A percentile compares a stretch with the other conserved stretches of the same genome.
Conservation (phyloP, 2,329 filamentous ascomycete genomes). For the Teratosphaeria destructans region DNA sequence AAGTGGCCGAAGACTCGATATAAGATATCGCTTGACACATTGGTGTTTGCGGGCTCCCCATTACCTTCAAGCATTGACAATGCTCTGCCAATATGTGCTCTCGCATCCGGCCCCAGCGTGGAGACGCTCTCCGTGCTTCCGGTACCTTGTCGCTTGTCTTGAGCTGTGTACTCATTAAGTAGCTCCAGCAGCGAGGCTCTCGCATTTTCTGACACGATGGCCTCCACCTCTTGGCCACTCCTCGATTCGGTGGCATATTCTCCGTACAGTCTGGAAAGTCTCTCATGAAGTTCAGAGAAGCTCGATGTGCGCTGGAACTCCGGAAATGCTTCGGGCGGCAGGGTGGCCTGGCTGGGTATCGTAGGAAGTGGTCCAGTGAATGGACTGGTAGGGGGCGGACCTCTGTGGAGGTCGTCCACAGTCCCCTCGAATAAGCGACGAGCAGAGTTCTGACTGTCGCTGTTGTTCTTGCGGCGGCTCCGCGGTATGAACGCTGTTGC, state of each 20-base stretch:
- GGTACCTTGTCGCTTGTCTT: conserved; percentile 5
- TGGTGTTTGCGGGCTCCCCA: conserved; percentile 4
- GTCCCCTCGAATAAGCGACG: conserved; percentile 8
- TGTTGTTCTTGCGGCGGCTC: not conserved
- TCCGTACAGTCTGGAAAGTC: conserved; percentile 6
- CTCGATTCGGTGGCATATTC: not conserved
- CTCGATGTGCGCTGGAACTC: not conserved
- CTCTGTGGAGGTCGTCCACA: conserved; percentile 3
- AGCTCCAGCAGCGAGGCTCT: conserved; percentile 8
- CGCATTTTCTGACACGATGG: conserved; percentile 1
- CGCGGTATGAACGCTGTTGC: not conserved
- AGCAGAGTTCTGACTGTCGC: conserved; percentile 2
- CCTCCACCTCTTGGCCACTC: not conserved
- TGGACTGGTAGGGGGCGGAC: conserved; percentile 16
- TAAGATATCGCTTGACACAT: conserved; percentile 9
- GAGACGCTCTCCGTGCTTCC: conserved; percentile 2
- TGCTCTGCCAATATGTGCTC: conserved; percentile 9
- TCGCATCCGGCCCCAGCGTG: conserved; percentile 6
- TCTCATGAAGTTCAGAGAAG: conserved; percentile 4
- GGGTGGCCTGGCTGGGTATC: conserved; percentile 15
- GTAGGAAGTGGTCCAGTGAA: conserved; percentile 16
- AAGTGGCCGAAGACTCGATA: conserved; percentile 10
- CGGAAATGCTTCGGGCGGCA: conserved; percentile 4
- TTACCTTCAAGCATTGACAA: conserved; percentile 17
- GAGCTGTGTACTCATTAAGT: conserved; percentile 7